Base-by-base conservation (phyloP, 768 basidiomycete genomes). In the Sarcodon aspratus region DNA sequence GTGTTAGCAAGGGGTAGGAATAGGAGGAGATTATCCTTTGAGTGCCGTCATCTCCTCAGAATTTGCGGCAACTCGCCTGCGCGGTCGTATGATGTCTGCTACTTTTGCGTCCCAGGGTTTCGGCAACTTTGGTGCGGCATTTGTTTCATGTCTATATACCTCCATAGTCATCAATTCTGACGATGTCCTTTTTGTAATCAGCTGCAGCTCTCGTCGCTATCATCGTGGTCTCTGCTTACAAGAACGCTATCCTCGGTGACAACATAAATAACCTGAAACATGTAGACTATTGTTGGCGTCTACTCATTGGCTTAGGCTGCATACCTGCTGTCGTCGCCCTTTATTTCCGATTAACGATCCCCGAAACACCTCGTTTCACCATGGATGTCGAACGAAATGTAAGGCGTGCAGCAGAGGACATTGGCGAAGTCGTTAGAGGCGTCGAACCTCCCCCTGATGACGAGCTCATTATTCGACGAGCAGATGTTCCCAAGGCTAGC, bases 131-230 rank as follows among this genome's bases (percentile, higher is more conserved):
- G 43, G 61, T 59, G 37, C 34, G 58, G 46, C 8, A 33, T 12
- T 21, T 10, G 33, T 6, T 33, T 6, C 4, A 27, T 9, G 8
- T 45, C 15, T 3, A 5, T 12, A 32, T 9, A 8, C 9, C 27
- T 40, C 9, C 40, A 8, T 17, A 13, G 11, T 17, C 32, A 18
- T 12, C 34, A 3, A 57, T 36, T 2, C 21, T 27, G 21, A 27
- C 47, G 54, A 32, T 27, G 17, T 44, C 12, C 51, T 57, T 69
- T 51, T 63, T 27, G 21, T 5, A 27, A 65, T 53, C 38, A 82
- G 80, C 73, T 48, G 82, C 88, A 45, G 76, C 80, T 33, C 61
- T 93, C 42, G 71, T 92, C 37, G 77, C 79, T n/a, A 59, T 83
- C 57, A 71, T 88, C 54, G 65, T 82, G 46, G 75, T 81, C 21